Evolutionary conservation across 768 basidiomycete species (phyloP).

Genomic region (Macrolepiota fuliginosa): DNA sequence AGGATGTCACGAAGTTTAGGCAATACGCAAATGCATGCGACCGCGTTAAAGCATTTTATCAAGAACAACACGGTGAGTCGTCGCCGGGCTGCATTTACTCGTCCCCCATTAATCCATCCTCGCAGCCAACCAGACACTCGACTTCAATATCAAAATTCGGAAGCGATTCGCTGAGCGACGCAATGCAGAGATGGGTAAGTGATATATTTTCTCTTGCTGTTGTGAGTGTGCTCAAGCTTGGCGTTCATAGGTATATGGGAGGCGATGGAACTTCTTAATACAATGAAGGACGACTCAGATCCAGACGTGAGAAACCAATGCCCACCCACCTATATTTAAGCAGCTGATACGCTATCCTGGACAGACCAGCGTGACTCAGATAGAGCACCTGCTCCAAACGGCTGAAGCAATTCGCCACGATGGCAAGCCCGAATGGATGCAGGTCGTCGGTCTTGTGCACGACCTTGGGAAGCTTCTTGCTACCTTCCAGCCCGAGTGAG

Average conservation of each 20-base stretch:
- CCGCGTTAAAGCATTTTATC: constrained; percentile 75
- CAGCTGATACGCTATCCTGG: constrained; percentile 22
- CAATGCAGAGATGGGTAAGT: constrained; percentile 11
- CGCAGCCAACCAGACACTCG: constrained; percentile 83
- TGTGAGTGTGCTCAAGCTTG: constrained; percentile 46
- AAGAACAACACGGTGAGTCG: constrained; percentile 68
- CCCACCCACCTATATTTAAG: not conserved
- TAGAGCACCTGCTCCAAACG: constrained; percentile 88
- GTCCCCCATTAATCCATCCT: not conserved
- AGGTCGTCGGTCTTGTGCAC: constrained; percentile 84
- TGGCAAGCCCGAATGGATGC: constrained; percentile 92
- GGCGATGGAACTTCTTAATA: constrained; percentile 85
- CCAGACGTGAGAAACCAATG: constrained; percentile 60
- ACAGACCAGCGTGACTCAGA: constrained; percentile 77
- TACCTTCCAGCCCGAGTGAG: constrained; percentile 68
- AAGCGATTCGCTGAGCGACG: not conserved
- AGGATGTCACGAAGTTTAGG: constrained; percentile 68
- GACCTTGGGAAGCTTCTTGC: constrained; percentile 87
- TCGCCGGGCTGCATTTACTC: not conserved
- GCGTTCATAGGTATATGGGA: constrained; percentile 78
- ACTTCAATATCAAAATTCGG: constrained; percentile 77
- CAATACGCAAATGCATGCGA: constrained; percentile 77
- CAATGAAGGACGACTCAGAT: constrained; percentile 87
- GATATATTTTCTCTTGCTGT: not conserved
- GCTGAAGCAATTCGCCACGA: constrained; percentile 88